A percentile compares a stretch with the other conserved stretches of the same genome.
Evolutionary conservation across 805 yeast genomes (phyloP).

Genomic region (Monosporozyma siamensis): DNA sequence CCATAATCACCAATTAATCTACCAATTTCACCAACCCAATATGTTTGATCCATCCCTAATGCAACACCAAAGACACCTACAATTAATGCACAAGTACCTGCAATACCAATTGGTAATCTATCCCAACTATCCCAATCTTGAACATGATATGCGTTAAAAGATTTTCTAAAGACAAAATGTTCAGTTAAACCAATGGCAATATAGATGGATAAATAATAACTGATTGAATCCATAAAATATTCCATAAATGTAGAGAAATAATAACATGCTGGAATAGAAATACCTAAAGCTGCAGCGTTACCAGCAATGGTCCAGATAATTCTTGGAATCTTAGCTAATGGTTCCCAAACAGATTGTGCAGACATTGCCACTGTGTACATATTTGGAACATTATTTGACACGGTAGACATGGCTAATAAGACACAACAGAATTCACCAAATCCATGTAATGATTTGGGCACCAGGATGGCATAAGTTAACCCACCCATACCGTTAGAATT

Average conservation of each 20-base stretch:
- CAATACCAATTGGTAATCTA: constrained; percentile 63
- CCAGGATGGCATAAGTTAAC: constrained; percentile 67
- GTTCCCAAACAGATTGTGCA: constrained; percentile 77
- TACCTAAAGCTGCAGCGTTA: constrained; percentile 68
- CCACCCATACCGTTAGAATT: constrained; percentile 62
- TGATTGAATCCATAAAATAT: constrained; percentile 85
- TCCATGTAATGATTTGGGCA: constrained; percentile 71
- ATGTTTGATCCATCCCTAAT: constrained; percentile 77
- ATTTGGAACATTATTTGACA: constrained; percentile 88
- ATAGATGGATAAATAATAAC: constrained; percentile 84
- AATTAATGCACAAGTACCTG: constrained; percentile 71
- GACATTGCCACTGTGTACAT: constrained; percentile 85
- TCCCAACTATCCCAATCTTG: constrained; percentile 49
- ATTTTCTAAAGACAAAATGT: constrained; percentile 65
- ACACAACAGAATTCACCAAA: constrained; percentile 90
- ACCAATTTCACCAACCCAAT: constrained; percentile 72
- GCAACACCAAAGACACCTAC: constrained; percentile 82
- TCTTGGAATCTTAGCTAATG: constrained; percentile 69
- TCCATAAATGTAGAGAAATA: constrained; percentile 62
- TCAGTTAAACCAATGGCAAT: constrained; percentile 67
- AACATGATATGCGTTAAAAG: constrained; percentile 48
- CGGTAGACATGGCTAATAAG: constrained; percentile 71
- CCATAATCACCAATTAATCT: constrained; percentile 52
- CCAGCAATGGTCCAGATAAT: constrained; percentile 72
- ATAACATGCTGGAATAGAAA: constrained; percentile 83